These are phyloP conservation scores for Talaromyces sp. DNA, from an alignment of 2,329 filamentous ascomycete genomes.

Conservation along the genomic window DNA sequence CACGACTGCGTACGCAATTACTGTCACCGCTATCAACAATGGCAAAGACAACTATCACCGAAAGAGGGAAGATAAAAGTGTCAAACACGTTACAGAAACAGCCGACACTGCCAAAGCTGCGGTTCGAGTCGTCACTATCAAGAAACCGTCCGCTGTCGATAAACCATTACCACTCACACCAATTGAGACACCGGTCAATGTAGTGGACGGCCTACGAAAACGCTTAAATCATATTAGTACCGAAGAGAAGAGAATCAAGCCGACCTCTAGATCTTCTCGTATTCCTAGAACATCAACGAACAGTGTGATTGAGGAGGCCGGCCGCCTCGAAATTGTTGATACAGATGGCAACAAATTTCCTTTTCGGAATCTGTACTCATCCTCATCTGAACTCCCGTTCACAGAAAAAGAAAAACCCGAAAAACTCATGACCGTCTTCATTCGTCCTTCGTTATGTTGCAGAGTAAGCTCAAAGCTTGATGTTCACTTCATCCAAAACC, in stretches of 20 bases:
- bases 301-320: slow-evolving; percentile 17
- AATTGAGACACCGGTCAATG: neutral
- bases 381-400: slow-evolving; percentile 6
- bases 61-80: neutral
- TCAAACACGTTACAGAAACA: neutral
- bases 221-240: neutral
- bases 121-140: slow-evolving; percentile 11
- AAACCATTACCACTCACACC: slow-evolving; percentile 16
- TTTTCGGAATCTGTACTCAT: slow-evolving; percentile 60
- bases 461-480: slow-evolving; percentile 9
- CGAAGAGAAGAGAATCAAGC: neutral
- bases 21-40: slow-evolving; percentile 11
- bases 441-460: neutral
- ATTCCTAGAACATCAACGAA: slow-evolving; percentile 9
- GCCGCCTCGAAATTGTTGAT: slow-evolving; percentile 52
- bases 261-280: neutral
- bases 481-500: neutral
- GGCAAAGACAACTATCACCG: neutral
- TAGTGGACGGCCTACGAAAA: neutral
- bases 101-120: neutral
- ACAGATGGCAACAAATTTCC: slow-evolving; percentile 56
- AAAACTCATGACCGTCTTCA: slow-evolving; percentile 45
- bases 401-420: slow-evolving; percentile 40
- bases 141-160: slow-evolving; percentile 7
- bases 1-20: slow-evolving; percentile 12